Evolutionary conservation across 2,329 filamentous ascomycete species (phyloP), one percentile per base, ranked within the genome.

Genomic region (Claviceps spartinae): DNA sequence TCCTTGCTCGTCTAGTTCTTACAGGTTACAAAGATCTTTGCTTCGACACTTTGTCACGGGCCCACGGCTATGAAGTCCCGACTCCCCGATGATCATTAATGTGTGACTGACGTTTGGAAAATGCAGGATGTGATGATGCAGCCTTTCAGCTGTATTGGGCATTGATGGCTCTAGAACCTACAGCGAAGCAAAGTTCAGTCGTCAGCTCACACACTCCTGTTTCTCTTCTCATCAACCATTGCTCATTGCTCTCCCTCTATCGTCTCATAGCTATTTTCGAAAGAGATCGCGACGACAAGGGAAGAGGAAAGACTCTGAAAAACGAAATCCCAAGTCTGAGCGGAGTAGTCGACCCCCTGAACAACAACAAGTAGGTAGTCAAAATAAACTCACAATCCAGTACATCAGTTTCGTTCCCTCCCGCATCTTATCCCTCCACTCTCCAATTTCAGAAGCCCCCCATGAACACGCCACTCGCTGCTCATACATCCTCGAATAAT

Each of bases 401-500:
- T 69, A 72, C 24, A 70, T 59, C 24, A 63, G 58, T 57, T 66
- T 71, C 1, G 59, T 60, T 3, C 68, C 70, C 38, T 57, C 58
- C 26, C 62, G 59, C 41, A 66, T 64, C 48, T 59, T 62, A 58
- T 11, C 18, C 50, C 60, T 62, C 66, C 67, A 72, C 46, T 57
- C 54, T 14, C 57, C 59, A 14, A 75, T 66, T 30, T 64, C 56
- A 4, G 9, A 2, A 4, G 72, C 63, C 13, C 57, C 63, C 72
- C 72, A 76, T 16, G 71, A 70, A 54, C 72, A 76, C 3, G 68
- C 67, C 13, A 73, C 57, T 14, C 73, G 67, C 58, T 75, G 72
- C 30, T 68, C 63, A 41, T 65, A 60, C 59, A 75, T 59, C 40
- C 72, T 63, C 52, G 67, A 54, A 37, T 64, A 59, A 51, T 75